Evolutionary conservation across 805 yeast species (phyloP), one percentile per base, ranked within the genome.

Genomic region (Lachancea sp.): DNA sequence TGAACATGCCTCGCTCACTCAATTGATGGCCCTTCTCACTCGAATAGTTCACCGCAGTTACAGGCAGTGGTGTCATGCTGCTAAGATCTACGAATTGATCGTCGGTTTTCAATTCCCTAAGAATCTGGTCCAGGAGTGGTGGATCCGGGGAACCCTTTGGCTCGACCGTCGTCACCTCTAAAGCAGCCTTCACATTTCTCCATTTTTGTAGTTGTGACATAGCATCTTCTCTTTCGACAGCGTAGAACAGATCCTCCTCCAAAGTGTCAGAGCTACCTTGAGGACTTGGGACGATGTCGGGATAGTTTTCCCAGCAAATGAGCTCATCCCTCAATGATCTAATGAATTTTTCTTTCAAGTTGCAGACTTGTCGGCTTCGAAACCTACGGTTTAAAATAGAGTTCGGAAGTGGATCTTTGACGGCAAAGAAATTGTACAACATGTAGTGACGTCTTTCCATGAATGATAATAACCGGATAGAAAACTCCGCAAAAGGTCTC

Each of bases 321-420:
- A 29, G 31, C 4, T 39, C 29, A 15, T 28, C 29, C n/a, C 41
- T 38, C 33, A 45, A 40, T 9, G 22, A 29, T 4, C 12, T 11
- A 18, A 45, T 42, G 6, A 12, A 25, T 5, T 22, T 22, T 23
- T 45, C 48, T 16, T 16, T 40, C 11, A 45, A 3, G 25, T 45
- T 45, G 19, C 29, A 18, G 4, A 38, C 44, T 16, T 7, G 9
- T 30, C 48, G 39, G 6, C 35, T 26, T 11, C 29, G 24, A 23
- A 38, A 45, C 13, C 48, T 31, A 12, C 36, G 35, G 8, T 29
- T 29, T 4, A 15, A 22, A 8, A 42, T 8, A 13, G 11, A 23
- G 2, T 22, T 15, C 16, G 40, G 43, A 11, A 45, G 28, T 19
- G 42, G 36, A 9, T 35, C n/a, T 8, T 17, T 26, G 2, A 29